phyloP scores from a whole-genome alignment of 345 rosid species.

The Garcia nutans region DNA sequence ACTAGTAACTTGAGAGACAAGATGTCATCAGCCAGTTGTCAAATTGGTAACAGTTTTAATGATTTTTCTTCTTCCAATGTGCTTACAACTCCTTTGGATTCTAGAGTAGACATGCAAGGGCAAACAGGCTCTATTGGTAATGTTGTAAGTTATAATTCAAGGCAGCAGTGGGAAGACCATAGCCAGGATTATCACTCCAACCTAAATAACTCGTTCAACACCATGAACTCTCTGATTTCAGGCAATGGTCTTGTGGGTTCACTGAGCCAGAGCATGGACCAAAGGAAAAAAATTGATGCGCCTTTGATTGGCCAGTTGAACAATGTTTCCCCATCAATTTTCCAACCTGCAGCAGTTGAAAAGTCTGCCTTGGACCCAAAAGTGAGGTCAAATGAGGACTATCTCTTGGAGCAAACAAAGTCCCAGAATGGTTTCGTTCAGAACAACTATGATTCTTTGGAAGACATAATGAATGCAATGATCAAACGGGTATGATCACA shows the following conservation, averaged over 20 bases:
- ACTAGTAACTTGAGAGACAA: conserved; percentile 31
- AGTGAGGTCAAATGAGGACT: conserved; percentile 39
- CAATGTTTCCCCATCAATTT: conserved; percentile 26
- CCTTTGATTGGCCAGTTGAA: conserved; percentile 38
- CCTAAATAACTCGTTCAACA: conserved; percentile 35
- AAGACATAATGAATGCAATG: conserved; percentile 65
- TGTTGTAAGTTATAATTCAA: conserved; percentile 37
- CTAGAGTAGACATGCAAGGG: conserved; percentile 44
- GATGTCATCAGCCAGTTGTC: conserved; percentile 27
- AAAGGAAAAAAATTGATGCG: conserved; percentile 37
- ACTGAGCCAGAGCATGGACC: conserved; percentile 32
- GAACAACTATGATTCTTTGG: conserved; percentile 52
- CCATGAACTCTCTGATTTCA: conserved; percentile 38
- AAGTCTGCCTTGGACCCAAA: conserved; percentile 37
- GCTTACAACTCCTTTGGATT: conserved; percentile 32
- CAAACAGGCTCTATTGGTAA: conserved; percentile 46
- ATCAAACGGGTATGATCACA: conserved; percentile 55
- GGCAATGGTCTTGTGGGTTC: conserved; percentile 30
- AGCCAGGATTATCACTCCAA: conserved; percentile 29
- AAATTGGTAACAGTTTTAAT: conserved; percentile 33
- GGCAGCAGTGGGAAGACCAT: conserved; percentile 53
- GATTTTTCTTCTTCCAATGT: conserved; percentile 46
- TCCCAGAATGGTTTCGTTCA: conserved; percentile 44
- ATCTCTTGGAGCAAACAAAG: conserved; percentile 44
- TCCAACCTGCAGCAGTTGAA: conserved; percentile 38